A percentile compares a stretch with the other conserved stretches of the same genome.
Conservation (phyloP, 2,329 filamentous ascomycete genomes). For the Ascochyta koolunga region DNA sequence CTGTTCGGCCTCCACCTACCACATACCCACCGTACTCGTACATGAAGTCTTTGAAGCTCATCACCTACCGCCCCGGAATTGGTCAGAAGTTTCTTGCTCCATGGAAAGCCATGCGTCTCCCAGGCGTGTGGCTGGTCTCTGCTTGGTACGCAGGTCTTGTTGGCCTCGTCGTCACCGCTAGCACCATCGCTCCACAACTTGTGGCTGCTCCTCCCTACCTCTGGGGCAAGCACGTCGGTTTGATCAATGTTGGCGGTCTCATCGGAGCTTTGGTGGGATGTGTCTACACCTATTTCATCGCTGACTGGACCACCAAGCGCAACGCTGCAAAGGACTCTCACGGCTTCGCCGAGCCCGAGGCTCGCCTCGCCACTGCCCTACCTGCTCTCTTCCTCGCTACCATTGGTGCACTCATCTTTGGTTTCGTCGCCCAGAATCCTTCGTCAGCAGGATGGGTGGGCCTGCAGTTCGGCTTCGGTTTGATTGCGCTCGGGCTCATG, state of each 20-base stretch:
- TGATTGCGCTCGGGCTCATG: constrained; percentile 51
- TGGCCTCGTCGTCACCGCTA: constrained; percentile 49
- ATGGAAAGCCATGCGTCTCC: constrained; percentile 47
- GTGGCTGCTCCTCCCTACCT: constrained; percentile 50
- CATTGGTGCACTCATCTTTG: constrained; percentile 48
- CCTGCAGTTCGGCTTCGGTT: constrained; percentile 48
- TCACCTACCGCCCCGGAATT: constrained; percentile 45
- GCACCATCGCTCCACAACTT: constrained; percentile 47
- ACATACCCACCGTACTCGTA: constrained; percentile 42
- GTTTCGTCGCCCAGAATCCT: constrained; percentile 49
- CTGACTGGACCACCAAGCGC: constrained; percentile 47
- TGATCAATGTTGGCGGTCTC: constrained; percentile 49
- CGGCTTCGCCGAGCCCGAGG: constrained; percentile 50
- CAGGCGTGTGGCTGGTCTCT: constrained; percentile 52
- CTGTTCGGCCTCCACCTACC: constrained; percentile 14
- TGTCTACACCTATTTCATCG: constrained; percentile 45
- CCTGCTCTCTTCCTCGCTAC: constrained; percentile 48
- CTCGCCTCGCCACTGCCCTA: constrained; percentile 48
- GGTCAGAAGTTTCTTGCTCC: constrained; percentile 46
- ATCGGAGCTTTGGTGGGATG: constrained; percentile 47
- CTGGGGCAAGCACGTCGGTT: constrained; percentile 49
- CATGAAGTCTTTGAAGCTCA: constrained; percentile 44
- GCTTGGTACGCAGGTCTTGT: constrained; percentile 52
- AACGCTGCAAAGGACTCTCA: constrained; percentile 44
- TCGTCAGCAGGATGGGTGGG: constrained; percentile 48